A percentile compares a stretch with the other conserved stretches of the same genome.
These are phyloP conservation scores for Phytophthora quininea DNA, from an alignment of 352 stramenopile species.

Conservation along the genomic window DNA sequence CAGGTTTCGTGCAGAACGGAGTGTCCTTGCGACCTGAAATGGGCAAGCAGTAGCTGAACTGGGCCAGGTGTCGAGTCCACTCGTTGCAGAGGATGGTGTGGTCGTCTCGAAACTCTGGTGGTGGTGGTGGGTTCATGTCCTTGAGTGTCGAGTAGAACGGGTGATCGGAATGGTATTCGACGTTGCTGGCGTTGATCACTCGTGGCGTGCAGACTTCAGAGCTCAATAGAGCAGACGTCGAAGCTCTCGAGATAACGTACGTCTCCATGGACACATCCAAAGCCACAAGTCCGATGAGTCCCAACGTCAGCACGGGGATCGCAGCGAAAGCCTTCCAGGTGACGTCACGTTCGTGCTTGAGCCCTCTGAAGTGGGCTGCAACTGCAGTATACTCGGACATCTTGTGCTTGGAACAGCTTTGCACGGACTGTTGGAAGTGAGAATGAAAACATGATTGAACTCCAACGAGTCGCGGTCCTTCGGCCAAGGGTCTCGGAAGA, in stretches of 20 bases:
- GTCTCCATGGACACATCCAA: conserved; percentile 22
- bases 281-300: conserved; percentile 9
- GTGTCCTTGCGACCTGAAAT: conserved; percentile 53
- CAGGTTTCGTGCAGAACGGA: conserved; percentile 40
- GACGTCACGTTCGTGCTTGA: no score
- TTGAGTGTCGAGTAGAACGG: conserved; percentile 22
- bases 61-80: not conserved
- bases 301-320: conserved; percentile 14
- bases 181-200: conserved; percentile 14
- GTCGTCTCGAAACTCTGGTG: conserved; percentile 30
- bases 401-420: no score
- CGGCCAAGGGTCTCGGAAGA: no score
- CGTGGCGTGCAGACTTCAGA: conserved; percentile 20
- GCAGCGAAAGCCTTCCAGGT: no score
- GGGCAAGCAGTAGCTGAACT: conserved; percentile 45
- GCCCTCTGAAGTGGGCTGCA: no score
- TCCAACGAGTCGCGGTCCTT: no score
- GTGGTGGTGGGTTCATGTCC: not conserved
- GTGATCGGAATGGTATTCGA: conserved; percentile 22
- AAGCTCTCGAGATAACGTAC: conserved; percentile 12
- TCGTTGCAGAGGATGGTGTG: conserved; percentile 25
- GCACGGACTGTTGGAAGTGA: no score
- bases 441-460: no score
- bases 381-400: no score
- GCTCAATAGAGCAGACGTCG: no score